phyloP scores from a whole-genome alignment of 1,139 yeast genomes.

The Pichia sp. region DNA sequence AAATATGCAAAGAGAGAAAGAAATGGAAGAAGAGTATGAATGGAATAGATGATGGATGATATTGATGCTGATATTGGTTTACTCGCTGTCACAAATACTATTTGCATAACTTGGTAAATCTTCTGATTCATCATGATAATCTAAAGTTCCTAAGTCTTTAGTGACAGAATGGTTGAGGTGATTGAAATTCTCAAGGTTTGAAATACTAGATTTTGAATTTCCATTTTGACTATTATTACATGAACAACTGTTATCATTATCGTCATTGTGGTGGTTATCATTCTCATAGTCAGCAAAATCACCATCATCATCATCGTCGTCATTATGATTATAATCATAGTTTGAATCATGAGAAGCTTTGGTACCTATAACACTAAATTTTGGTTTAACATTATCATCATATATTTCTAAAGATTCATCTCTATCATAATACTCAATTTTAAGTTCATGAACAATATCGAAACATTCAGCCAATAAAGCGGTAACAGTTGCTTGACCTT shows the following conservation, averaged over 20 bases:
- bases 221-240: too few species aligned
- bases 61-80: conserved; percentile 1
- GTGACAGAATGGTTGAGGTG: conserved; percentile 4
- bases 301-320: conserved; percentile 9
- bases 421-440: conserved; percentile 72
- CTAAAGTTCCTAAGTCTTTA: conserved; percentile 13
- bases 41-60: background rate
- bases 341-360: conserved; percentile 28
- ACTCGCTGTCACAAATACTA: conserved; percentile 24
- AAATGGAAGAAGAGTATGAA: too few species aligned
- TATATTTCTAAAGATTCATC: conserved; percentile 23
- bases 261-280: background rate
- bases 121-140: conserved; percentile 23
- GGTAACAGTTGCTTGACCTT: conserved; percentile 91
- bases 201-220: conserved; percentile 1
- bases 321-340: conserved; percentile 28
- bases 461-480: conserved; percentile 91
- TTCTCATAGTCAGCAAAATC: background rate
- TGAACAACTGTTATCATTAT: background rate
- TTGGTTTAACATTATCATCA: conserved; percentile 18
- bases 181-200: background rate
- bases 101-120: conserved; percentile 24
- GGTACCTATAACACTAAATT: conserved; percentile 25
- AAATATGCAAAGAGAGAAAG: too few species aligned
- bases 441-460: conserved; percentile 84